phyloP scores from a whole-genome alignment of 1,284 basidiomycete genomes.

The Fomes fomentarius region DNA sequence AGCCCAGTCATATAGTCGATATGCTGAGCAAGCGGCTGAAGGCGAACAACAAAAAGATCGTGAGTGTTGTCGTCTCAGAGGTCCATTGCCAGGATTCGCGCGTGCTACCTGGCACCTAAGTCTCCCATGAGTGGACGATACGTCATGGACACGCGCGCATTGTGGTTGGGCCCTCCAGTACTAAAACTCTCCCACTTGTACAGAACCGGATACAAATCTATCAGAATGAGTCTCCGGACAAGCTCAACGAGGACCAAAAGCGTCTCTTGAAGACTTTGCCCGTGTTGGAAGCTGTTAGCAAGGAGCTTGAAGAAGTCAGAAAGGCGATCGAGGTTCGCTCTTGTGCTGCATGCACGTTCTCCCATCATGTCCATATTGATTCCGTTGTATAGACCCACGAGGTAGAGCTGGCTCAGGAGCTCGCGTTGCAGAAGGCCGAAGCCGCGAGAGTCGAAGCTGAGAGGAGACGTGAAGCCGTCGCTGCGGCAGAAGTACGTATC shows the following conservation, averaged over 20 bases:
- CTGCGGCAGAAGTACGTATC: slow-evolving; percentile 58
- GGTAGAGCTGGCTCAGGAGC: slow-evolving; percentile 59
- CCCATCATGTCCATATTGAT: too few species aligned
- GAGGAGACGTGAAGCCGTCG: slow-evolving; percentile 56
- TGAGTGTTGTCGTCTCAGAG: slow-evolving; percentile 42
- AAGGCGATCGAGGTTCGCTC: slow-evolving; percentile 75
- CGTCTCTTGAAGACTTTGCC: slow-evolving; percentile 71
- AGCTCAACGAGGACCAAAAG: slow-evolving; percentile 86
- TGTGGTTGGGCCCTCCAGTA: not conserved
- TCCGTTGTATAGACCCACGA: slow-evolving; percentile 71
- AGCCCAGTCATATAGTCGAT: slow-evolving; percentile 73
- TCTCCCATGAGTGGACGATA: slow-evolving; percentile 2
- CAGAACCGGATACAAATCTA: slow-evolving; percentile 78
- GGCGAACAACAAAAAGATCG: slow-evolving; percentile 81
- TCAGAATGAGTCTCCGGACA: slow-evolving; percentile 61
- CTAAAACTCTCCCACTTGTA: slow-evolving; percentile 14
- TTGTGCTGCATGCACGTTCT: not conserved
- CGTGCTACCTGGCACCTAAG: not conserved
- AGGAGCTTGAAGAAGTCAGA: slow-evolving; percentile 82
- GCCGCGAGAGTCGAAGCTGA: slow-evolving; percentile 56
- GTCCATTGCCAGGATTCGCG: not conserved
- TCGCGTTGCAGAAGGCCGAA: slow-evolving; percentile 55
- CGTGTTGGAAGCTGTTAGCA: slow-evolving; percentile 72
- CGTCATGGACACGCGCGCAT: slow-evolving; percentile 18
- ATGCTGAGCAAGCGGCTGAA: slow-evolving; percentile 79